Conservation (phyloP, 139 green algal genomes). For the Desmodesmus armatus region DNA sequence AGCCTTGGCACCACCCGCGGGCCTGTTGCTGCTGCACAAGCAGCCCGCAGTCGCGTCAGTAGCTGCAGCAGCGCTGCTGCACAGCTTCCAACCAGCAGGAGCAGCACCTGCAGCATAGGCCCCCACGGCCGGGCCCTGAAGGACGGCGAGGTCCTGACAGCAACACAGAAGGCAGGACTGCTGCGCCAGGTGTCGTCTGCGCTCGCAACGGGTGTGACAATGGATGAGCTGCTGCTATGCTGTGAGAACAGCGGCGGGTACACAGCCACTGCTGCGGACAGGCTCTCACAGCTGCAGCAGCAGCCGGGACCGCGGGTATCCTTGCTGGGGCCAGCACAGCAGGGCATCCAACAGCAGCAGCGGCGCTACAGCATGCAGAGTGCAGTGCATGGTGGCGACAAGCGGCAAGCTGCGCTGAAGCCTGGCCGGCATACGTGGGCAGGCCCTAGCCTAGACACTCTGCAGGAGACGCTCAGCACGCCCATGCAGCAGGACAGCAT, state of each 20-base stretch:
- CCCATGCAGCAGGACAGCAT: neutral
- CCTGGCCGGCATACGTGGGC: too few relatives aligned
- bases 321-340: neutral
- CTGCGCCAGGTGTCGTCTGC: conserved; percentile 22
- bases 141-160: conserved; percentile 14
- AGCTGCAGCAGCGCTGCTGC: neutral
- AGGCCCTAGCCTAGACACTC: neutral
- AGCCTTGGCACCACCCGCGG: neutral
- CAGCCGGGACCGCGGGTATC: neutral
- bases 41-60: neutral
- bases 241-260: conserved; percentile 6
- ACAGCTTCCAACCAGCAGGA: neutral
- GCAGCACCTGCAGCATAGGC: neutral
- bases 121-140: too few relatives aligned
- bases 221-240: conserved; percentile 3
- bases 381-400: neutral
- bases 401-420: too few relatives aligned
- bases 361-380: neutral
- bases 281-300: neutral
- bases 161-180: neutral
- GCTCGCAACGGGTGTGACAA: neutral
- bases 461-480: neutral
- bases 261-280: too few relatives aligned
- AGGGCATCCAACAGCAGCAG: neutral
- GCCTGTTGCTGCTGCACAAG: neutral